These are phyloP conservation scores for Apiospora sp. DNA, from an alignment of 2,329 filamentous ascomycete species.

Conservation along the genomic window DNA sequence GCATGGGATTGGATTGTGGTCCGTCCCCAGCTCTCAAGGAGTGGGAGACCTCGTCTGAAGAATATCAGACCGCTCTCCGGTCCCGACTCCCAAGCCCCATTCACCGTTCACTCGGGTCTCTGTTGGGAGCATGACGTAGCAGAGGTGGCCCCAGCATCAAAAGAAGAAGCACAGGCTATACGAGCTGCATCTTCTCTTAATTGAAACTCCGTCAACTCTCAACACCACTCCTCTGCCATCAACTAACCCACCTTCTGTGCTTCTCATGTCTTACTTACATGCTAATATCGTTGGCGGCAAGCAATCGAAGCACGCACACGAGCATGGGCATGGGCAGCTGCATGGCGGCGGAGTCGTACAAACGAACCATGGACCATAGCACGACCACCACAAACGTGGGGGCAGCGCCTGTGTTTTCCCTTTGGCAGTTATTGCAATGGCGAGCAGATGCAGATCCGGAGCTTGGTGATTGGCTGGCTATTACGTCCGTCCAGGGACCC, in stretches of 20 bases:
- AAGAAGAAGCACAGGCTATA: neutral
- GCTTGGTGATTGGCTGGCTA: conserved; percentile 4
- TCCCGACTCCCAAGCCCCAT: neutral
- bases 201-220: neutral
- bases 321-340: conserved; percentile 16
- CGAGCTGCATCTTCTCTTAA: neutral
- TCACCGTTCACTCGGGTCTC: conserved; percentile 2
- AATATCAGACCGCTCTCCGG: conserved; percentile 11
- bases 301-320: neutral
- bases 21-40: neutral
- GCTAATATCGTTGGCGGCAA: neutral
- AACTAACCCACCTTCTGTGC: conserved; percentile 1
- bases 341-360: conserved; percentile 1
- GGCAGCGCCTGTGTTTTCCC: neutral
- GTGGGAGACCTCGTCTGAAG: neutral
- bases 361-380: conserved; percentile 18
- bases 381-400: conserved; percentile 7
- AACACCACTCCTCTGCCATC: neutral
- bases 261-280: conserved; percentile 4
- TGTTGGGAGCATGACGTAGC: neutral
- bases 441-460: conserved; percentile 1
- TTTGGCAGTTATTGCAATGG: neutral
- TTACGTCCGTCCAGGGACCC: conserved; percentile 2
- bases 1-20: neutral
- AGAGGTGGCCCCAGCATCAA: neutral